Evolutionary conservation across 371 early-diverging fungal species (phyloP).

Genomic region (Mortierella sp.): DNA sequence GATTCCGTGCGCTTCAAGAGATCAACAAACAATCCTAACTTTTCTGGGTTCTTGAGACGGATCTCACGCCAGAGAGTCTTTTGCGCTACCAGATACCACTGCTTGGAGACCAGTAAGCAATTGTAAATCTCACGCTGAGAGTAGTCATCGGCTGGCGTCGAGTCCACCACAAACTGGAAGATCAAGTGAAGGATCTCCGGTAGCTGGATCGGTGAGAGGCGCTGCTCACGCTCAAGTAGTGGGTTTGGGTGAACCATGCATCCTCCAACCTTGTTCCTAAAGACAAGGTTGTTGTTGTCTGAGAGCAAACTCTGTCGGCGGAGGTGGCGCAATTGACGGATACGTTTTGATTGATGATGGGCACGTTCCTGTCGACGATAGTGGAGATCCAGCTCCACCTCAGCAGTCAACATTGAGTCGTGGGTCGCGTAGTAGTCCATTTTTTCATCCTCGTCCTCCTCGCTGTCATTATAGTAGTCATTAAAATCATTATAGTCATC

Average conservation of each 20-base stretch:
- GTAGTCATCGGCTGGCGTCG: constrained; percentile 43
- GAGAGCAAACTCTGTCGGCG: constrained; percentile 36
- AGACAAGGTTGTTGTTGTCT: constrained; percentile 14
- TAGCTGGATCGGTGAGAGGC: constrained; percentile 42
- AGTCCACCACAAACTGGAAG: constrained; percentile 43
- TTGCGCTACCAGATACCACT: constrained; percentile 56
- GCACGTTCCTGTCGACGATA: constrained; percentile 24
- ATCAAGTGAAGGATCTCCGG: constrained; percentile 55
- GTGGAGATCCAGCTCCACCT: constrained; percentile 32
- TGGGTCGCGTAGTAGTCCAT: constrained; percentile 15
- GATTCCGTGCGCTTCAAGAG: constrained; percentile 45
- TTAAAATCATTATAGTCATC: constrained; percentile 16
- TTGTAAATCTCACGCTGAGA: constrained; percentile 50
- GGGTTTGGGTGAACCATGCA: constrained; percentile 8
- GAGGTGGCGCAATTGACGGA: constrained; percentile 16
- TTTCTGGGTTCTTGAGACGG: constrained; percentile 37
- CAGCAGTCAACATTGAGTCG: constrained; percentile 19
- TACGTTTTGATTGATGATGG: not conserved
- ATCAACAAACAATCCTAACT: constrained; percentile 32
- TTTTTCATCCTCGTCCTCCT: not conserved
- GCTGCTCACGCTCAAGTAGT: constrained; percentile 17
- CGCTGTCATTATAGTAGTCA: constrained; percentile 9
- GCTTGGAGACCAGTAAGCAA: constrained; percentile 47
- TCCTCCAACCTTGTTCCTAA: constrained; percentile 12
- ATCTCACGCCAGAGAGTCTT: constrained; percentile 56